Conservation (phyloP, 148 eudicot genomes). For the Chenopodium formosanum region DNA sequence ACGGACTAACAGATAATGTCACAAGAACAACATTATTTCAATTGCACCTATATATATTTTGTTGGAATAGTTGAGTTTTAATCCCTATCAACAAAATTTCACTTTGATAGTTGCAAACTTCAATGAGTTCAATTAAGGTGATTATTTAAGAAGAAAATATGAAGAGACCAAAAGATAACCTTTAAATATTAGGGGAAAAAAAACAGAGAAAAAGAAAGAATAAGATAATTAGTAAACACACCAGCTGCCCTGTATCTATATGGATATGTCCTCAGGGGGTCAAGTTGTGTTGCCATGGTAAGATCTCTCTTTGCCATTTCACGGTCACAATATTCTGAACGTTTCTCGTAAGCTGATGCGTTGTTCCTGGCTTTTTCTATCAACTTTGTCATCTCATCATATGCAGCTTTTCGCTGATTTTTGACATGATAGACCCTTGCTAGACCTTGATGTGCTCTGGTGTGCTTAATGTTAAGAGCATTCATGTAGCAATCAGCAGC, state of each 20-base stretch:
- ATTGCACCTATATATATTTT: not conserved
- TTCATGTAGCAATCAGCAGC: slow-evolving; percentile 88
- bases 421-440: slow-evolving; percentile 76
- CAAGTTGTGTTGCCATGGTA: slow-evolving; percentile 67
- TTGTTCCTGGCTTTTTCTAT: slow-evolving; percentile 81
- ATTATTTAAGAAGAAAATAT: not conserved
- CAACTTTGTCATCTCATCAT: slow-evolving; percentile 87
- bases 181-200: not conserved
- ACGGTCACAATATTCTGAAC: slow-evolving; percentile 92
- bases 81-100: not conserved
- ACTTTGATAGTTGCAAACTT: not conserved
- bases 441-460: slow-evolving; percentile 92
- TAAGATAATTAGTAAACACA: slow-evolving; percentile 24
- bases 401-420: slow-evolving; percentile 84
- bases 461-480: slow-evolving; percentile 84
- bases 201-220: not conserved
- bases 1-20: not conserved
- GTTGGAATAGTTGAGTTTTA: not conserved
- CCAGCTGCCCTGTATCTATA: slow-evolving; percentile 95
- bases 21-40: not conserved
- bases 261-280: slow-evolving; percentile 84
- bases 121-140: not conserved
- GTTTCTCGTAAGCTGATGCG: slow-evolving; percentile 91
- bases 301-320: slow-evolving; percentile 82
- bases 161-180: not conserved